Evolutionary conservation across 2,329 filamentous ascomycete genomes (phyloP), one percentile per base, ranked within the genome.

Genomic region (Penicillium sp.): DNA sequence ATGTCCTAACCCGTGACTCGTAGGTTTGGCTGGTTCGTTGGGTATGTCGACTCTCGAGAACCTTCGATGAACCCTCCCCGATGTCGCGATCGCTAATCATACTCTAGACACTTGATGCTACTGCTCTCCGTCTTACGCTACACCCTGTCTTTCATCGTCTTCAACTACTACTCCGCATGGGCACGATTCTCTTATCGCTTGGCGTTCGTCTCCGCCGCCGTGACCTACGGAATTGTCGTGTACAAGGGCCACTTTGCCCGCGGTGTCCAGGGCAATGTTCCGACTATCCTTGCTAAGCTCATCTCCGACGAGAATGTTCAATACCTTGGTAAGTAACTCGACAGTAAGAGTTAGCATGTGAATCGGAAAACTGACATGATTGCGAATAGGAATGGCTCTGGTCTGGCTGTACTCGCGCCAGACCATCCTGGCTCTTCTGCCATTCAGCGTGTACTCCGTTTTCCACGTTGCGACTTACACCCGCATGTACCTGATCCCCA

Each of bases 391-490:
- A 61, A 90, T 97, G 87, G 89, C 90, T 46, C 78, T 97, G 52
- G 81, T 97, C 62, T 98, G 93, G 93, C 87, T 98, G 61, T 85
- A 91, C 72, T 84, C 85, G 51, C 86, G 87, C 60, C 90, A 96
- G 74, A 86, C 94, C 63, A 84, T 89, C 29, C 79, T 96, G 60
- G 93, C 93, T 46, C 81, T 98, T 63, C 81, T 96, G 46, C 93
- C 93, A 23, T 98, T 95, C 75, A 85, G 84, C 60, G 88, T 98
- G 71, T 98, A 97, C 81, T 97, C 91, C 49, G 73, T 97, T 71
- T 98, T 98, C 84, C 93, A 98, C 74, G 89, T 97, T 59, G 88
- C 90, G 52, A 97, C 93, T 56, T 98, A 98, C 75, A 87, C 87
- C 57, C 89, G 93, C 69, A 86, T 87, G 69, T 95, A 95, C 75